A percentile compares a stretch with the other conserved stretches of the same genome.
These are phyloP conservation scores for Colletotrichum orchidophilum DNA, from an alignment of 2,329 filamentous ascomycete species.

Conservation along the genomic window DNA sequence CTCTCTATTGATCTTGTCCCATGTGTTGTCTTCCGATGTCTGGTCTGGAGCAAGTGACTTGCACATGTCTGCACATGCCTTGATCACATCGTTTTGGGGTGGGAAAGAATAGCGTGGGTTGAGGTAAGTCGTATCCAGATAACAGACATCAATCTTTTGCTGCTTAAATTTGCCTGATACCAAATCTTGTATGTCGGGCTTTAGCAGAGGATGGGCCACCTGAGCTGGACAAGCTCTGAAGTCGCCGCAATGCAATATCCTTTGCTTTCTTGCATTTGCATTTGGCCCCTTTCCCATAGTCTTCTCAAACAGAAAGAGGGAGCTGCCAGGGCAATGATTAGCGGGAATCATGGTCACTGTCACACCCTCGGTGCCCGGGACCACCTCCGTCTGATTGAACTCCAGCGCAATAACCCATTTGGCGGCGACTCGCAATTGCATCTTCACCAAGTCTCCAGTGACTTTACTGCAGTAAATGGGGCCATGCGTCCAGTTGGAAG, in stretches of 20 bases:
- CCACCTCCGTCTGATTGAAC: slow-evolving; percentile 81
- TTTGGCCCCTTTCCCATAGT: slow-evolving; percentile 67
- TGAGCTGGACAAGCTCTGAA: slow-evolving; percentile 92
- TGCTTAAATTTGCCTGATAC: slow-evolving; percentile 77
- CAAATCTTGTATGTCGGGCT: slow-evolving; percentile 76
- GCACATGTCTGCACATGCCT: slow-evolving; percentile 88
- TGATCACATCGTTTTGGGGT: slow-evolving; percentile 85
- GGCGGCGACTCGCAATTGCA: slow-evolving; percentile 85
- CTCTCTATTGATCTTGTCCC: slow-evolving; percentile 54
- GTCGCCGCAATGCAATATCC: slow-evolving; percentile 94
- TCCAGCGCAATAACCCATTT: slow-evolving; percentile 88
- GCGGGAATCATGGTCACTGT: slow-evolving; percentile 94
- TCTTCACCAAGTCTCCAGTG: slow-evolving; percentile 87
- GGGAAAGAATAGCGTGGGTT: slow-evolving; percentile 97
- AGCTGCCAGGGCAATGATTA: slow-evolving; percentile 96
- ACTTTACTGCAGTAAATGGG: slow-evolving; percentile 97
- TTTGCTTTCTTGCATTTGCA: slow-evolving; percentile 69
- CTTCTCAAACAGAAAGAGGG: slow-evolving; percentile 93
- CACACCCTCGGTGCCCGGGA: slow-evolving; percentile 84
- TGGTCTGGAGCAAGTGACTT: slow-evolving; percentile 77
- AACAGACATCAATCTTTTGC: slow-evolving; percentile 94
- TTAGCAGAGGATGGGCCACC: slow-evolving; percentile 81
- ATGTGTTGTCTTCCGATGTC: slow-evolving; percentile 55
- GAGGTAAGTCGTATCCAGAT: slow-evolving; percentile 96
- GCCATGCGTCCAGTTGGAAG: slow-evolving; percentile 87